Evolutionary conservation across 495 filamentous ascomycete species (phyloP), one percentile per base, ranked within the genome.

Genomic region (Penicillium verhagenii): DNA sequence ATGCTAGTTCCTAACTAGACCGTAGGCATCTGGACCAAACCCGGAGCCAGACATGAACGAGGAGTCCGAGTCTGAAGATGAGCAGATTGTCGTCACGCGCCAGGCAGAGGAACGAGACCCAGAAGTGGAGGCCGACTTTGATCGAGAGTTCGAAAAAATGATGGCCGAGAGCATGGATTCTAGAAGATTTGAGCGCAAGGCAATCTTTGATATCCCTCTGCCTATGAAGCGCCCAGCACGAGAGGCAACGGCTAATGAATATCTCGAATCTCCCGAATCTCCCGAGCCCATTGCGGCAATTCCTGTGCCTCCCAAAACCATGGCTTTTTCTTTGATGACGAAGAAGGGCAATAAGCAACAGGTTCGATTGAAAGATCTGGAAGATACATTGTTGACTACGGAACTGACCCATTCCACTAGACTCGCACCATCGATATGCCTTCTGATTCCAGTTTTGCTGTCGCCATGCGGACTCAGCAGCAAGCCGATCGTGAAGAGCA

Each of bases 121-220:
- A 0, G 91, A 96, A 72, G 89, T 85, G 39, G 94, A 97, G 57
- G 94, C 93, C 6, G 95, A 99, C 33, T 99, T 99, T 63, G 95
- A 97, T 62, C 90, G 94, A 61, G 94, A 97, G 73, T 91, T 95
- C 69, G 92, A 95, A 16, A 97, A 97, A 71, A 89, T 99, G 86
- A 97, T 97, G 95, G 81, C 92, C 56, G 94, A 99, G 64, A 96
- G 92, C 75, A 73, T 95, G 67, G 95, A 97, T 33, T 90, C 91
- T 7, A 81, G 95, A 49, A 94, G 93, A 60, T 94, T 95, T 59
- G 93, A 99, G 61, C 90, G 94, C 40, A 97, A 96, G 71, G 85
- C 86, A 28, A 75, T 95, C 39, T 96, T 99, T 65, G 94, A 99
- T 64, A 88, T 97, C 26, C 91, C 95, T 1, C 67, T 99, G 18